Base-by-base conservation (phyloP, 495 filamentous ascomycete genomes). In the Amniculicola lignicola region DNA sequence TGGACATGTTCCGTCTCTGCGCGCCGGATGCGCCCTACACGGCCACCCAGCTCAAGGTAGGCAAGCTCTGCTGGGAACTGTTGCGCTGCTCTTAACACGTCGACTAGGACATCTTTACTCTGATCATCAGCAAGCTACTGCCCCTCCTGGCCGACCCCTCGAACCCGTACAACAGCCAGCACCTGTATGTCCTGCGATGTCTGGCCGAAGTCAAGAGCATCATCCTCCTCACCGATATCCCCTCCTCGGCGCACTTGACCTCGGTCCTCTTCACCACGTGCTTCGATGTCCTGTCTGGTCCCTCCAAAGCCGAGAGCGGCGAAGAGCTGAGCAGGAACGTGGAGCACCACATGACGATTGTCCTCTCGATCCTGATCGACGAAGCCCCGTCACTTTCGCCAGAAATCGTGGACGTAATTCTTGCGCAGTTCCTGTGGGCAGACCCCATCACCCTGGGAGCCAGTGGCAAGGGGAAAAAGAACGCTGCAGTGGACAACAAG, bases 11-110 rank as follows among this genome's bases (percentile, higher is more conserved):
- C 69, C 82, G 88, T 63, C 77, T 99, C 23, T 95, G 90, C 74
- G 93, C 93, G 25, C 93, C 93, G 3, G 84, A 97, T 80, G 93
- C 93, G 70, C 93, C 93, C 10, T 97, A 94, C 72, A 95, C 89
- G 9, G 82, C 77, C 24, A 80, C 83, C 44, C 92, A 97, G 71
- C 76, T 99, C 24, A 96, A 93, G 87, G 91, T 95, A 31, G 9
- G 19, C 6, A 12, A 12, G 37, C 37, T 33, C 7, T 33, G 7
- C 37, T 40, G 37, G 6, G 6, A 9, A 18, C 7, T 40, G 37
- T 6, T 22, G 14, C 7, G 31, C 7, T 19, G n/a, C 48, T 10
- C 18, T 49, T 59, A 18, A 59, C 42, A 24, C 12, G 47, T 50
- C 31, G 21, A 51, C 41, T 43, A 96, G 92, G 90, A 96, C 71